Conservation (phyloP, 495 filamentous ascomycete species). For the Tuber microsphaerosporum region DNA sequence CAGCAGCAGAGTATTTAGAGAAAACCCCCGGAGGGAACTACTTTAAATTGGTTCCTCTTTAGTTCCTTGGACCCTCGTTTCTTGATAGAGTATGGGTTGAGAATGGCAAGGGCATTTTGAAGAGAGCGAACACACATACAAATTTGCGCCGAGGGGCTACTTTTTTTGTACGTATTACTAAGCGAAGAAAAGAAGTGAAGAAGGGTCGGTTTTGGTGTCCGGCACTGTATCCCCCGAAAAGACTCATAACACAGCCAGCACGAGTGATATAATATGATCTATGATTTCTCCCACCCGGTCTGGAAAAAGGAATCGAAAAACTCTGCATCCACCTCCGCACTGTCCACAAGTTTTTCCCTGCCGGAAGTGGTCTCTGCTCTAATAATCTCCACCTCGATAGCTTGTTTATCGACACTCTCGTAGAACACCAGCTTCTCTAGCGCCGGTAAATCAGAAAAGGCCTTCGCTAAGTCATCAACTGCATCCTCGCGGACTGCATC, state of each 20-base stretch:
- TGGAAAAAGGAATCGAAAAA: slow-evolving; percentile 33
- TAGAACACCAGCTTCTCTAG: slow-evolving; percentile 26
- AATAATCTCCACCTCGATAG: slow-evolving; percentile 23
- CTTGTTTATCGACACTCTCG: slow-evolving; percentile 14
- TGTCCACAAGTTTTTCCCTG: slow-evolving; percentile 12
- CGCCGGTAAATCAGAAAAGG: slow-evolving; percentile 17
- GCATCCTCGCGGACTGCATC: slow-evolving; percentile 5
- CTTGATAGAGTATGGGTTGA: not conserved
- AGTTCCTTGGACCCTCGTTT: not conserved
- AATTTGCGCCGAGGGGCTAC: not conserved
- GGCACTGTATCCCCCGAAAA: not conserved
- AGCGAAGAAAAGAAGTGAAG: not conserved
- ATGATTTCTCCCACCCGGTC: slow-evolving; percentile 28
- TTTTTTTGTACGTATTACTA: slow-evolving; percentile 13
- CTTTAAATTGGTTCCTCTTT: not conserved
- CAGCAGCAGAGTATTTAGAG: no score
- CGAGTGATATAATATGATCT: slow-evolving; percentile 2
- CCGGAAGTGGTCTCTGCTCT: slow-evolving; percentile 20
- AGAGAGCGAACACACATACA: not conserved
- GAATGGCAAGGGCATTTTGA: not conserved
- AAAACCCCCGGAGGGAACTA: not conserved
- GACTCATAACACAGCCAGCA: not conserved
- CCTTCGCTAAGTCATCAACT: slow-evolving; percentile 18
- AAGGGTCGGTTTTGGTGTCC: not conserved
- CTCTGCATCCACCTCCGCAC: slow-evolving; percentile 16